phyloP scores from a whole-genome alignment of 768 basidiomycete genomes.

The Boletus subcaerulescens region DNA sequence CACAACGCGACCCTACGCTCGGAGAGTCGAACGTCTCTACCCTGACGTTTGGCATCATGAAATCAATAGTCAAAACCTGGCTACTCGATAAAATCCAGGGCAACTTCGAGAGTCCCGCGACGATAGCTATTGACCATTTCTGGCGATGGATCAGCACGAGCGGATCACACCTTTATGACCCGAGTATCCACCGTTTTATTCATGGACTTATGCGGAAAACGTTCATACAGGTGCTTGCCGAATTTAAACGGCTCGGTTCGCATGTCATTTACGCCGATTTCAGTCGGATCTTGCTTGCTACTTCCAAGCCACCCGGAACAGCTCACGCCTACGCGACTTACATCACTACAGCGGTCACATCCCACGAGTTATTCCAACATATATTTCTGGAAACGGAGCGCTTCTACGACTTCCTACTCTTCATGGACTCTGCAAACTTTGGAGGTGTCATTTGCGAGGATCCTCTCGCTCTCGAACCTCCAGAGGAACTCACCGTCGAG shows the following conservation, averaged over 20 bases:
- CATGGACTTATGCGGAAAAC: slow-evolving; percentile 97
- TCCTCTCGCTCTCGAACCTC: slow-evolving; percentile 63
- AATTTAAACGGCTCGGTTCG: slow-evolving; percentile 93
- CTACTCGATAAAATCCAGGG: slow-evolving; percentile 79
- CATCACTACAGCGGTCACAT: slow-evolving; percentile 88
- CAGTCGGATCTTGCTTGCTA: slow-evolving; percentile 83
- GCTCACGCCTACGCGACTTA: slow-evolving; percentile 96
- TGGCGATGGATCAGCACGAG: slow-evolving; percentile 95
- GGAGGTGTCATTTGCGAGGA: slow-evolving; percentile 87
- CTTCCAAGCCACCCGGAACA: slow-evolving; percentile 92
- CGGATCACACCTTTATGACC: slow-evolving; percentile 85
- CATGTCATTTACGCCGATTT: slow-evolving; percentile 94
- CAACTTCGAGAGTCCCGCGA: slow-evolving; percentile 62
- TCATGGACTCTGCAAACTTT: slow-evolving; percentile 94
- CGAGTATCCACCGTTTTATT: slow-evolving; percentile 88
- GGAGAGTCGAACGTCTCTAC: slow-evolving; percentile 90
- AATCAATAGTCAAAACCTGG: slow-evolving; percentile 88
- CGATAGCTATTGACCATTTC: slow-evolving; percentile 84
- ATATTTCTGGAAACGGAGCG: slow-evolving; percentile 81
- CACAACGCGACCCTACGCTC: slow-evolving; percentile 66
- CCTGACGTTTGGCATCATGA: slow-evolving; percentile 81
- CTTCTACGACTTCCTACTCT: slow-evolving; percentile 91
- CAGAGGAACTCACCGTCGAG: slow-evolving; percentile 67
- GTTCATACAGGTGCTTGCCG: slow-evolving; percentile 93
- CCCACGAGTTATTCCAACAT: slow-evolving; percentile 94